A percentile compares a stretch with the other conserved stretches of the same genome.
Evolutionary conservation across 169 alveolate genomes (phyloP).

Genomic region (Condylostoma magnum): DNA sequence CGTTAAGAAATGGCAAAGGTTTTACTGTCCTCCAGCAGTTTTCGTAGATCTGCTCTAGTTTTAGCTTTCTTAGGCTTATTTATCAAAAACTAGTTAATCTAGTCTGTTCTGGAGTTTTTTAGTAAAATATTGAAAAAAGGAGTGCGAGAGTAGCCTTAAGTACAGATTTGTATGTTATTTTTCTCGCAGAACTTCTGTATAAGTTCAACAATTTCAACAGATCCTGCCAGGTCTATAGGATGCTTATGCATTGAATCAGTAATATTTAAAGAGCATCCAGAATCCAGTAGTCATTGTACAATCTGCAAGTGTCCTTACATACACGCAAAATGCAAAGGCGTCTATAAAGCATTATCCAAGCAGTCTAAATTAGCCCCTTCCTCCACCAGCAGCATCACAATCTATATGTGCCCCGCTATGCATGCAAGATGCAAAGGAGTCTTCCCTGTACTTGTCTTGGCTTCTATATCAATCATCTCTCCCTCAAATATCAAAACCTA

Average conservation of each 20-base stretch:
- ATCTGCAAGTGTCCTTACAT: conserved; percentile 36
- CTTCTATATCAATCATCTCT: neutral
- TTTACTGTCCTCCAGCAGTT: neutral
- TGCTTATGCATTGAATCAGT: neutral
- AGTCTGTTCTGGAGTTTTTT: conserved; percentile 10
- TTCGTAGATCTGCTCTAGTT: neutral
- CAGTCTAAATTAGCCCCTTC: conserved; percentile 39
- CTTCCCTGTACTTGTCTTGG: conserved; percentile 2
- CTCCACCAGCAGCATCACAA: conserved; percentile 29
- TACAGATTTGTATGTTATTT: neutral
- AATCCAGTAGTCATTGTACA: conserved; percentile 32
- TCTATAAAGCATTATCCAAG: conserved; percentile 36
- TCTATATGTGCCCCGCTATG: conserved; percentile 40
- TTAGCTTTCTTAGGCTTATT: neutral
- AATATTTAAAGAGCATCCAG: neutral
- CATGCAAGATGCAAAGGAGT: conserved; percentile 53
- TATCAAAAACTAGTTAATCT: neutral
- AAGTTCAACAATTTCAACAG: neutral
- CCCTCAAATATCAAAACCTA: conserved; percentile 14
- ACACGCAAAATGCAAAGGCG: conserved; percentile 38
- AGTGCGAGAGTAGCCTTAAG: neutral
- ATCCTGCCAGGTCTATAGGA: neutral
- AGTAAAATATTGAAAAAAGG: neutral
- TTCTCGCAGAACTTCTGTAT: neutral
- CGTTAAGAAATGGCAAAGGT: neutral